Conservation (phyloP, 1,284 basidiomycete species). For the Ganoderma sp. region DNA sequence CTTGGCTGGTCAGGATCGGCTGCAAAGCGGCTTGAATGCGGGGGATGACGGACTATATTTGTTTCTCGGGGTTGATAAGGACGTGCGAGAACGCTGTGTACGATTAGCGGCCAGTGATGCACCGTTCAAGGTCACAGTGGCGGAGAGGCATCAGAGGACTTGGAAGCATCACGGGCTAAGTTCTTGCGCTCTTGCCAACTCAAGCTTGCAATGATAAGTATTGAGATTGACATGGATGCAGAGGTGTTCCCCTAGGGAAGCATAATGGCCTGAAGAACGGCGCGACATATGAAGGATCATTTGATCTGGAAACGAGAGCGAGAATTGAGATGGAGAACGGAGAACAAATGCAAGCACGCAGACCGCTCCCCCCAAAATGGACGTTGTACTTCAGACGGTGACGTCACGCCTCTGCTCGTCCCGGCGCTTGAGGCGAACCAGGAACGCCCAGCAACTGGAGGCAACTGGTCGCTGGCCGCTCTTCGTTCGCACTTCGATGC, state of each 20-base stretch:
- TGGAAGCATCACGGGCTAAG: neutral
- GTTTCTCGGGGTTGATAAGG: neutral
- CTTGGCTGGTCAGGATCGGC: neutral
- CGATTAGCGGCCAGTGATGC: neutral
- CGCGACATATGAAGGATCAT: neutral
- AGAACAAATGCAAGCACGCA: neutral
- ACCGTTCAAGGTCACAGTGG: neutral
- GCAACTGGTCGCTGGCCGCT: neutral
- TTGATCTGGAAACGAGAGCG: neutral
- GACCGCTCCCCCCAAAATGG: neutral
- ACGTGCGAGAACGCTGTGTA: neutral
- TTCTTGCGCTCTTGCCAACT: neutral
- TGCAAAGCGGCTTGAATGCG: neutral
- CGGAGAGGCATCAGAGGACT: neutral
- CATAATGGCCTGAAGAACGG: neutral
- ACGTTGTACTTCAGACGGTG: too few relatives aligned
- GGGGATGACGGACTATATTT: neutral
- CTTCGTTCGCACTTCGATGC: neutral
- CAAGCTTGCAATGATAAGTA: conserved; percentile 1
- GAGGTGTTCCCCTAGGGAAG: neutral
- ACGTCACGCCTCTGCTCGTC: neutral
- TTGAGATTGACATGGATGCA: conserved; percentile 1
- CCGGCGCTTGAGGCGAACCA: neutral
- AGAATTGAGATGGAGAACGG: conserved; percentile 1
- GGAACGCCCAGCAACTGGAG: neutral